These are phyloP conservation scores for Stentor roeselii DNA, from an alignment of 73 alveolate species.

Conservation along the genomic window DNA sequence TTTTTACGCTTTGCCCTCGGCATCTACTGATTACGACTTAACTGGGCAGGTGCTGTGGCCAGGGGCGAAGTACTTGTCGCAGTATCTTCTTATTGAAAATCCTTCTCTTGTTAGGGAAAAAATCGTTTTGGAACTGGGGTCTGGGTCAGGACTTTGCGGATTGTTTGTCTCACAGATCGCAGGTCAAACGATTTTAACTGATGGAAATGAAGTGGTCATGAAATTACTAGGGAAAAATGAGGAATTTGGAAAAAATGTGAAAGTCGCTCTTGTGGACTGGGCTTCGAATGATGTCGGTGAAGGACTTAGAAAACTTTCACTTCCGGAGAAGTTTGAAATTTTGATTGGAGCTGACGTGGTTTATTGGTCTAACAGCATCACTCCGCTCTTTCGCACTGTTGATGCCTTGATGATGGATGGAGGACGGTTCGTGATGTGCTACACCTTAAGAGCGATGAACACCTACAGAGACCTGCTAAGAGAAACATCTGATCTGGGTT, in stretches of 20 bases:
- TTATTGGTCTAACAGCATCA: constrained; percentile 48
- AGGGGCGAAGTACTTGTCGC: constrained; percentile 51
- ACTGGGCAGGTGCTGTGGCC: constrained; percentile 69
- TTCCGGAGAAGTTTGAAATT: constrained; percentile 12
- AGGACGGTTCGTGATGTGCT: constrained; percentile 45
- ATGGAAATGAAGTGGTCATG: constrained; percentile 53
- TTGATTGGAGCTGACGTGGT: constrained; percentile 58
- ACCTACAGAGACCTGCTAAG: constrained; percentile 37
- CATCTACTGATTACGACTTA: constrained; percentile 63
- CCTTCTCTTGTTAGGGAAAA: constrained; percentile 28
- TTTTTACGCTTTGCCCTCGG: constrained; percentile 37
- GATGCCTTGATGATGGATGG: constrained; percentile 26
- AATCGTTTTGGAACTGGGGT: constrained; percentile 50
- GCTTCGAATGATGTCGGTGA: constrained; percentile 6
- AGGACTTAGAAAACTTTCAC: not conserved
- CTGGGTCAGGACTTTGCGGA: constrained; percentile 64
- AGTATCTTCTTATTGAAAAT: constrained; percentile 28
- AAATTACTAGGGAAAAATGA: constrained; percentile 36
- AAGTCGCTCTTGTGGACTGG: not conserved
- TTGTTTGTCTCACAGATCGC: constrained; percentile 37
- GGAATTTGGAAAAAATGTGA: not conserved
- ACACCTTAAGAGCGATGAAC: constrained; percentile 38
- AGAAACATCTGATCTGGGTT: constrained; percentile 29
- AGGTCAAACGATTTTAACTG: constrained; percentile 37
- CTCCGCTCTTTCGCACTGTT: constrained; percentile 43